Evolutionary conservation across 768 basidiomycete genomes (phyloP), one percentile per base, ranked within the genome.

Genomic region (Boletus edulis): DNA sequence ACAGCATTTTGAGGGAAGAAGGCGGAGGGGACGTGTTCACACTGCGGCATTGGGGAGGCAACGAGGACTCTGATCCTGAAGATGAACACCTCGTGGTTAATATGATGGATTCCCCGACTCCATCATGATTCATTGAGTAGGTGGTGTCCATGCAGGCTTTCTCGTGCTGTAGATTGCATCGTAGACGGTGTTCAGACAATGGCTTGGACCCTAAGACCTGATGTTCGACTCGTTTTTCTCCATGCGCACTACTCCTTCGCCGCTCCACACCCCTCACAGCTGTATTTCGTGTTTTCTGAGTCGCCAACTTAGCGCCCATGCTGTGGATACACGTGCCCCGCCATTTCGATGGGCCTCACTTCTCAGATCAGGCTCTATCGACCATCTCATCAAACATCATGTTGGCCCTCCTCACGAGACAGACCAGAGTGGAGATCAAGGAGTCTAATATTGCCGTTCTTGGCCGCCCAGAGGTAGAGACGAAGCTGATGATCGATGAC

Each of bases 361-460:
- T 41, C 15, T 34, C n/a, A 20, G 35, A n/a, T 38, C 20, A 18
- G 27, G 29, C 17, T 10, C 22, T 37, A 17, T 39, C 43, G 11
- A 40, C 18, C 46, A 43, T 51, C 37, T 45, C 44, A 43, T 24
- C 54, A n/a, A 40, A 50, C 45, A 43, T 20, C 44, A 51, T 58
- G 50, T 59, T 54, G 6, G 52, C 31, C 12, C 40, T 58, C 38
- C 37, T 55, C 24, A 55, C 49, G 4, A 44, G 58, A 47, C 39
- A 54, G 41, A 54, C 52, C 35, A 42, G 42, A 43, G 35, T 83
- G 64, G 73, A 82, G 62, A 85, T 87, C 61, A 75, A 82, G 61
- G 82, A 85, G 61, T 80, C 81, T 2, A 84, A 85, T 60, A 84
- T 83, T 42, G 81, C 81, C 17, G 74, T 86, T 39, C 74, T 86